Conservation (phyloP, 129 eudicot genomes). For the Centella asiatica region DNA sequence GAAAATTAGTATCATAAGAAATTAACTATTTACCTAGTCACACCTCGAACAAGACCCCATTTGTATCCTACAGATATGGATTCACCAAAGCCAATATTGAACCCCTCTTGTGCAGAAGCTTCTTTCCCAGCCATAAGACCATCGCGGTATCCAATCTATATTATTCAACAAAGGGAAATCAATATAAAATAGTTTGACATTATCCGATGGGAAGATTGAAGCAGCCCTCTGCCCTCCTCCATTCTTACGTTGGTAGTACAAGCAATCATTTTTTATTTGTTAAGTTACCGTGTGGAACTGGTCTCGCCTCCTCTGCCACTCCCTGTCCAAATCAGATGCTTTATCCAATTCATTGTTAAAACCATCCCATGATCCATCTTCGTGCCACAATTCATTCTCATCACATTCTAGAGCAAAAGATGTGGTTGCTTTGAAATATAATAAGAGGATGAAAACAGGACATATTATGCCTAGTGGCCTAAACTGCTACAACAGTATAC, state of each 20-base stretch:
- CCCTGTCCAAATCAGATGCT: constrained; percentile 54
- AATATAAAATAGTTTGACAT: not conserved
- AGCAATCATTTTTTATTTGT: not conserved
- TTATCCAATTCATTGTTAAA: constrained; percentile 26
- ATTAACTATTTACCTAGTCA: constrained; percentile 31
- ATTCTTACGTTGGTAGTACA: no score
- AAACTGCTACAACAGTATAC: not conserved
- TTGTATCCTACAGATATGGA: constrained; percentile 33
- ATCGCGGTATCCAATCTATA: constrained; percentile 44
- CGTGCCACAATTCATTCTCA: constrained; percentile 38
- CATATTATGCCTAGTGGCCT: not conserved
- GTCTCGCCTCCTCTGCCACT: constrained; percentile 65
- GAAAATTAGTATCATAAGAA: not conserved
- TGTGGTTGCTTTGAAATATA: not conserved
- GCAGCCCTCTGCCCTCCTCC: not conserved
- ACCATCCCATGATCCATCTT: constrained; percentile 49
- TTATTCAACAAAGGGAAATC: not conserved
- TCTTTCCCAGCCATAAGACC: constrained; percentile 43
- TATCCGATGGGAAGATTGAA: not conserved
- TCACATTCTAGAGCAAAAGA: constrained; percentile 28
- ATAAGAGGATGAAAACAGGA: not conserved
- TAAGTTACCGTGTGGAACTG: constrained; percentile 59
- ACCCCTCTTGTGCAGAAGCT: constrained; percentile 47
- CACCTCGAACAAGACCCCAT: constrained; percentile 43
- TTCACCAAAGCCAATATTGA: constrained; percentile 37